These are phyloP conservation scores for Leptosphaerulina australis DNA, from an alignment of 2,329 filamentous ascomycete genomes.

Conservation along the genomic window DNA sequence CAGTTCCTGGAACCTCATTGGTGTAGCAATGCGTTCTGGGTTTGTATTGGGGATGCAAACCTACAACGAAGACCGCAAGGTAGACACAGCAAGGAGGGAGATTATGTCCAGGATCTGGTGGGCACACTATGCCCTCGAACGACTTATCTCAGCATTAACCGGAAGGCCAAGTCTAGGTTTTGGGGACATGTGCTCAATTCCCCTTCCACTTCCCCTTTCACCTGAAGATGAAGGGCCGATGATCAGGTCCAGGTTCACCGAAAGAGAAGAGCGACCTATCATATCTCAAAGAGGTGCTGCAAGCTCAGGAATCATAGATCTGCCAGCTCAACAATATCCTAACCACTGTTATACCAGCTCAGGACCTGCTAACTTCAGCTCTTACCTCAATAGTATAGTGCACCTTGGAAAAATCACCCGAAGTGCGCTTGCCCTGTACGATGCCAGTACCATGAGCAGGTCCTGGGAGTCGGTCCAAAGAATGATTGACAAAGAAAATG, in stretches of 20 bases:
- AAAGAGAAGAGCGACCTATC: background rate
- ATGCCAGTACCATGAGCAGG: constrained; percentile 30
- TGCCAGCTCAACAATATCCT: background rate
- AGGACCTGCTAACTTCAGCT: constrained; percentile 29
- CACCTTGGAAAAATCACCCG: constrained; percentile 39
- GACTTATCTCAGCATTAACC: constrained; percentile 44
- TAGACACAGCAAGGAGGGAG: constrained; percentile 40
- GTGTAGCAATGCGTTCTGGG: constrained; percentile 46
- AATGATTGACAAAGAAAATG: constrained; percentile 33
- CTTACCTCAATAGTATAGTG: constrained; percentile 26
- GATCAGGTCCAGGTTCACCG: constrained; percentile 23
- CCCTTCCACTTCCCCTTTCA: constrained; percentile 39
- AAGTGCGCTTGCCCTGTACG: constrained; percentile 45
- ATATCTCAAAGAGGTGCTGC: background rate
- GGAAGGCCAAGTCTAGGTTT: constrained; percentile 45
- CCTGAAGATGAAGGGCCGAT: constrained; percentile 30
- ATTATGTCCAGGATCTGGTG: constrained; percentile 49
- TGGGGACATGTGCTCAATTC: constrained; percentile 38
- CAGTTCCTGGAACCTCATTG: constrained; percentile 48
- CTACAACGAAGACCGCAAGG: constrained; percentile 38
- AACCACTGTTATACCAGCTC: background rate
- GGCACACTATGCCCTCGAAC: constrained; percentile 48
- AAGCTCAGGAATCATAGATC: background rate
- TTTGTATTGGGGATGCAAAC: constrained; percentile 47
- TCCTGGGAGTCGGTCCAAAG: constrained; percentile 47